Conservation (phyloP, 441 rosid species). For the Bocquillonia castaneifolia region DNA sequence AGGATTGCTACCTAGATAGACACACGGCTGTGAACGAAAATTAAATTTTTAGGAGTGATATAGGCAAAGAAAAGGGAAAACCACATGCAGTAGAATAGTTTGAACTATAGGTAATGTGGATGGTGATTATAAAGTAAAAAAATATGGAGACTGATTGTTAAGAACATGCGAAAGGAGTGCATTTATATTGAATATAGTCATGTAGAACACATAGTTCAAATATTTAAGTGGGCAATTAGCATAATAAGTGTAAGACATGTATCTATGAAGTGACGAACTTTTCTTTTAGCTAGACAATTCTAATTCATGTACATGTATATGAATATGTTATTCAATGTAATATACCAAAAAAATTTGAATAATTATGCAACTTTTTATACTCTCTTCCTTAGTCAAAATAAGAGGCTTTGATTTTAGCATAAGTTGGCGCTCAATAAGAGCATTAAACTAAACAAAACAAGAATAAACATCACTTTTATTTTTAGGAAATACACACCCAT, state of each 20-base stretch:
- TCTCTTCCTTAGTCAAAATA: not conserved
- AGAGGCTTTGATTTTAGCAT: not conserved
- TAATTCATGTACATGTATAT: not conserved
- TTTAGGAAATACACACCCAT: not conserved
- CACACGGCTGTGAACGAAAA: not conserved
- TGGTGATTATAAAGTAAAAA: not conserved
- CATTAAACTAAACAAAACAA: not conserved
- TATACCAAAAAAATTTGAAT: not conserved
- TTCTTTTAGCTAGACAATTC: not conserved
- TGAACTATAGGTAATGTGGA: not conserved
- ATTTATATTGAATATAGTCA: too few species aligned
- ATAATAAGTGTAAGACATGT: too few species aligned
- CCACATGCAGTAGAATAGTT: not conserved
- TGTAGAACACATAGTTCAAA: not conserved
- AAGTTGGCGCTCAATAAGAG: not conserved
- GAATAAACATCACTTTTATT: not conserved
- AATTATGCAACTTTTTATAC: not conserved
- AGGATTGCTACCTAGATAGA: not conserved
- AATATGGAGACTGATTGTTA: not conserved
- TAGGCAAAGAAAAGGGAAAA: not conserved
- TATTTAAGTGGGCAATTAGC: not conserved
- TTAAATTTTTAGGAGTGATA: not conserved
- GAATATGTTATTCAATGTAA: not conserved
- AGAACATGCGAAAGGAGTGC: not conserved
- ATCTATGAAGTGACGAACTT: not conserved